A percentile compares a stretch with the other conserved stretches of the same genome.
Evolutionary conservation across 2,329 filamentous ascomycete genomes (phyloP).

Genomic region (Sarocladium oryzae): DNA sequence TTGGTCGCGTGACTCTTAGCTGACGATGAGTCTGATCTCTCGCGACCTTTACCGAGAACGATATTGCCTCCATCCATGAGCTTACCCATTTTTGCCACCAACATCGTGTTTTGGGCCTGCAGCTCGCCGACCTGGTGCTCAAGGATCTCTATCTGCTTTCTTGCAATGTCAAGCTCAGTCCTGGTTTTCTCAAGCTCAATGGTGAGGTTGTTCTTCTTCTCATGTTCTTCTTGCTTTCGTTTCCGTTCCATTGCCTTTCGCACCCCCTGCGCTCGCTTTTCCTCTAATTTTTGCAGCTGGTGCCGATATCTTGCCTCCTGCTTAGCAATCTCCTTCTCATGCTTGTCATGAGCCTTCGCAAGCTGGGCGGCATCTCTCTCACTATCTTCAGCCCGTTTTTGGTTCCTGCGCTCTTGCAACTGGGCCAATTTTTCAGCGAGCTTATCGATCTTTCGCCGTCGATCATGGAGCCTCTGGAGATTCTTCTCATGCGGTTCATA

Average conservation of each 20-base stretch:
- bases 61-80: background rate
- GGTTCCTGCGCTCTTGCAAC: constrained; percentile 41
- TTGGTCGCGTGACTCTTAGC: constrained; percentile 2
- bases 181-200: constrained; percentile 46
- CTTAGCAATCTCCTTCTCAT: constrained; percentile 57
- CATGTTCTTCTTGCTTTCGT: constrained; percentile 45
- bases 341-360: constrained; percentile 55
- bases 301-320: constrained; percentile 60
- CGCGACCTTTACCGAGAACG: constrained; percentile 8
- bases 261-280: constrained; percentile 56
- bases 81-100: constrained; percentile 48
- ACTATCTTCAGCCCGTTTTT: constrained; percentile 39
- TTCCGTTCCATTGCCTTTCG: constrained; percentile 48
- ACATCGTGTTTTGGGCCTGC: constrained; percentile 53
- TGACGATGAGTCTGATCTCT: constrained; percentile 31
- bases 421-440: constrained; percentile 57
- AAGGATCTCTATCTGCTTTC: constrained; percentile 48
- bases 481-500: constrained; percentile 48
- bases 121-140: constrained; percentile 48
- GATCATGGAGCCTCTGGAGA: constrained; percentile 55
- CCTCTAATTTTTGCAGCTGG: constrained; percentile 58
- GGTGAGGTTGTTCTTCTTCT: constrained; percentile 42
- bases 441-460: constrained; percentile 56
- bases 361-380: constrained; percentile 43
- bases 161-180: constrained; percentile 45